These are phyloP conservation scores for Tolypocladium sp. DNA, from an alignment of 2,329 filamentous ascomycete genomes.

Conservation along the genomic window DNA sequence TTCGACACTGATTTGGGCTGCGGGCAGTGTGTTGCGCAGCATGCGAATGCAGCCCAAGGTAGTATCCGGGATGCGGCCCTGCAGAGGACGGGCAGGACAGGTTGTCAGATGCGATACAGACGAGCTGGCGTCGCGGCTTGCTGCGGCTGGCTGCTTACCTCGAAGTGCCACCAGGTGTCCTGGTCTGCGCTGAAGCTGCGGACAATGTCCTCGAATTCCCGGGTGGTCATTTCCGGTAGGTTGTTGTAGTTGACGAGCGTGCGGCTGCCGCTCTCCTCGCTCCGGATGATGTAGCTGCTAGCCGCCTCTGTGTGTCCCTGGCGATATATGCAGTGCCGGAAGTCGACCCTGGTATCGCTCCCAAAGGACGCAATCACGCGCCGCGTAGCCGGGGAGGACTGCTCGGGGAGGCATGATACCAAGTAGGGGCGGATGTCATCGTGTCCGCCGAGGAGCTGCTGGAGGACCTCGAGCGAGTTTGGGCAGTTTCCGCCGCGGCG, in stretches of 20 bases:
- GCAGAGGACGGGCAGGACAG: background rate
- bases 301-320: conserved; percentile 45
- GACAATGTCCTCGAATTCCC: conserved; percentile 46
- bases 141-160: conserved; percentile 33
- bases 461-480: conserved; percentile 62
- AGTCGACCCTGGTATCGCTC: conserved; percentile 28
- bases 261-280: conserved; percentile 46
- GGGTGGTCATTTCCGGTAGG: conserved; percentile 56
- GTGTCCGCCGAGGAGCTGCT: conserved; percentile 42
- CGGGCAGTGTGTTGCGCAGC: conserved; percentile 36
- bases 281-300: conserved; percentile 62
- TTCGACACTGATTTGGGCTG: conserved; percentile 55
- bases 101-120: background rate
- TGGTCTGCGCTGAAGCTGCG: conserved; percentile 24
- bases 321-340: conserved; percentile 52
- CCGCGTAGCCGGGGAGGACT: conserved; percentile 36
- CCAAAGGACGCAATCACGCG: conserved; percentile 48
- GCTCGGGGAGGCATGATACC: conserved; percentile 45
- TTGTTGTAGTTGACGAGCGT: conserved; percentile 64
- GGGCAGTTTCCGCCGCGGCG: conserved; percentile 66
- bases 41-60: conserved; percentile 49
- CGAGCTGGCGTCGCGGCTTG: background rate
- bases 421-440: conserved; percentile 28
- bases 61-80: conserved; percentile 57
- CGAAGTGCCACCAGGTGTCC: conserved; percentile 61